phyloP scores from a whole-genome alignment of 257 asterid species.

The Vinca minor region DNA sequence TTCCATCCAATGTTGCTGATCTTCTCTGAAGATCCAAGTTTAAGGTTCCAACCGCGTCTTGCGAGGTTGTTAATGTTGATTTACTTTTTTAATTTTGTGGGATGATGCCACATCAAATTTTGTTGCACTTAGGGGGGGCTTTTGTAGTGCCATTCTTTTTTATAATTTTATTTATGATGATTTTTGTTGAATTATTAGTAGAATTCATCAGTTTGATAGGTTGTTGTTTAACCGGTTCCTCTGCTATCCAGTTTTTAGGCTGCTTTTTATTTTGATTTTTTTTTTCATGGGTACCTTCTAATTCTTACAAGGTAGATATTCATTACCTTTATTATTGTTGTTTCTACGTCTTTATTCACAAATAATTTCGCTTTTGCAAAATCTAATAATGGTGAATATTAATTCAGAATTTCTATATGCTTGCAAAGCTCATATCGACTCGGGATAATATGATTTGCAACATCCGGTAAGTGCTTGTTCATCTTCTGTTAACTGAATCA shows the following conservation, averaged over 20 bases:
- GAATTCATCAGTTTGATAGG: constrained; percentile 2
- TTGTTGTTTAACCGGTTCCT: background rate
- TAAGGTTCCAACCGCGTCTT: background rate
- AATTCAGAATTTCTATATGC: too few relatives aligned
- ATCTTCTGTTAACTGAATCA: too few relatives aligned
- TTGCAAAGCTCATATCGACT: too few relatives aligned
- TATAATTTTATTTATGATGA: background rate
- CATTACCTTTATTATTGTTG: too few relatives aligned
- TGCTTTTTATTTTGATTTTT: background rate
- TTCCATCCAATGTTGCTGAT: constrained; percentile 68
- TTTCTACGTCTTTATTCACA: too few relatives aligned
- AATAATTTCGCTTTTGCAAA: too few relatives aligned
- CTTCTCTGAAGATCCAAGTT: constrained; percentile 33
- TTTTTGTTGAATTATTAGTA: too few relatives aligned
- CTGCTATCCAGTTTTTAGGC: background rate
- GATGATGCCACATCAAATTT: constrained; percentile 15
- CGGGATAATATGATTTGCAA: too few relatives aligned
- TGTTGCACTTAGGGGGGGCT: constrained; percentile 2
- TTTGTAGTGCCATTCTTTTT: constrained; percentile 3
- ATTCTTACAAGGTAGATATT: background rate
- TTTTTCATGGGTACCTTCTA: too few relatives aligned
- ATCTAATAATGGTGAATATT: too few relatives aligned
- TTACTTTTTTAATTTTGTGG: background rate
- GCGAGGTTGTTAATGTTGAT: background rate
- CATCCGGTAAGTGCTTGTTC: too few relatives aligned